Percentiles rank a stretch among this genome's conserved stretches.
These are phyloP conservation scores for Xanthoparmelia taractica DNA, from an alignment of 495 filamentous ascomycete genomes.

Conservation along the genomic window DNA sequence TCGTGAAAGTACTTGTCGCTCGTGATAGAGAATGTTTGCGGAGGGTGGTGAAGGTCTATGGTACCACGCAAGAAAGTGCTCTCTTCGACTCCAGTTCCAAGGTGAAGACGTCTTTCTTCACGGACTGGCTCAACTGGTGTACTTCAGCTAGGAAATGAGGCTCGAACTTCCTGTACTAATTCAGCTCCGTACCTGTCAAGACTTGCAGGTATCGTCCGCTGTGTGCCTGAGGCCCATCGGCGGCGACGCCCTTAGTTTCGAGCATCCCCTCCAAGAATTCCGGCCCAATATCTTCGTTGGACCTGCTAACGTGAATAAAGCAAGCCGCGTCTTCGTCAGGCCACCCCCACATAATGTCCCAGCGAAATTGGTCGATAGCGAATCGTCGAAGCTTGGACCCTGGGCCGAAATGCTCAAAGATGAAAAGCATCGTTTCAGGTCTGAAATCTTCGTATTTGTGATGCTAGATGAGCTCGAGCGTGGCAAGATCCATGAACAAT, in stretches of 20 bases:
- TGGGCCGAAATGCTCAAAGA: too few species aligned
- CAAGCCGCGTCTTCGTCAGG: too few species aligned
- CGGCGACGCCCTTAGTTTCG: too few species aligned
- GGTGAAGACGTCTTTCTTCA: conserved; percentile 56
- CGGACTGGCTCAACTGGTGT: conserved; percentile 63
- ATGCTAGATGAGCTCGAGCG: neutral
- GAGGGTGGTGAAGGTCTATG: conserved; percentile 50
- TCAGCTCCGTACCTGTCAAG: neutral
- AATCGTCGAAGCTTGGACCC: too few species aligned
- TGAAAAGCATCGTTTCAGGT: too few species aligned
- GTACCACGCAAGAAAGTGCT: conserved; percentile 46
- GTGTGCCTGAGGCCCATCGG: neutral
- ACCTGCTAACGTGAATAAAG: too few species aligned
- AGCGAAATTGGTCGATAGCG: too few species aligned
- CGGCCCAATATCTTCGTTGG: too few species aligned
- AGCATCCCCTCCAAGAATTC: too few species aligned
- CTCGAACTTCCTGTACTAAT: neutral
- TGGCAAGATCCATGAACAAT: conserved; percentile 7
- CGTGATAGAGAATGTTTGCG: conserved; percentile 42
- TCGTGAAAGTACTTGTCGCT: conserved; percentile 52
- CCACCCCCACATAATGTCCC: too few species aligned
- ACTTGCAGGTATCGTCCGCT: neutral
- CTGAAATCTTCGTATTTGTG: too few species aligned
- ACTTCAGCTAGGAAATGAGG: conserved; percentile 33
- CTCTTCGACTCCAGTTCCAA: conserved; percentile 47